Evolutionary conservation across 345 rosid genomes (phyloP), one percentile per base, ranked within the genome.

Genomic region (Chamaenerion angustifolium): DNA sequence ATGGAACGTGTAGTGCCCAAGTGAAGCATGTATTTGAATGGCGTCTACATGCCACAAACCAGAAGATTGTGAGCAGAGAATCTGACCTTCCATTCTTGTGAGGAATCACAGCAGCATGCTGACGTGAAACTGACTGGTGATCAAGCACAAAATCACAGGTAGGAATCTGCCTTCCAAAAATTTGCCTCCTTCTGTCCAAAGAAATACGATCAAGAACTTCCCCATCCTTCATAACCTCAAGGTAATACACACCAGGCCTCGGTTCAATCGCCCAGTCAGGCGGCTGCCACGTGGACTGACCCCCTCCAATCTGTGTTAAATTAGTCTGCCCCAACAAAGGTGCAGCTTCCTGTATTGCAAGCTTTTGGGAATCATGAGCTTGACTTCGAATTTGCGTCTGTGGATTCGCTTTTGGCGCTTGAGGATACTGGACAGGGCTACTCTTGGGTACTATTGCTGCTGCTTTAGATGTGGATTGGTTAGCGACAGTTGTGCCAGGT

Each of bases 201-300:
- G 72, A 70, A 69, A 92, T 82, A 51, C 64, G 67, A 58, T 84
- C 95, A 48, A 87, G 85, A 68, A 82, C 76, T 61, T 87, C 85
- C 3, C 95, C 84, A 40, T 87, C 96, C 72, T 92, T 92, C 64
- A 92, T 44, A 49, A 92, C 89, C 27, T 92, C 84, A 6, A 92
- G 94, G 65, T 80, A 76, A 66, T 82, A 79, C 52, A 87, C 84
- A n/a, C 96, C 85, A 0, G 78, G 55, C 1, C 94, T 81, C 48
- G 96, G 98, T 73, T 92, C 96, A 23, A 80, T 80, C 0, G 88
- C 86, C 97, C 97, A 88, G 59, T 88, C 95, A 37, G 97, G 97
- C 7, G 93, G 95, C 66, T 75, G 82, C 97, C 97, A 88, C 31
- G 69, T 68, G 8, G 97, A 88, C 52, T 84, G 95, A 23, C 97